These are phyloP conservation scores for Fomitopsis serialis DNA, from an alignment of 768 basidiomycete genomes.

Conservation along the genomic window DNA sequence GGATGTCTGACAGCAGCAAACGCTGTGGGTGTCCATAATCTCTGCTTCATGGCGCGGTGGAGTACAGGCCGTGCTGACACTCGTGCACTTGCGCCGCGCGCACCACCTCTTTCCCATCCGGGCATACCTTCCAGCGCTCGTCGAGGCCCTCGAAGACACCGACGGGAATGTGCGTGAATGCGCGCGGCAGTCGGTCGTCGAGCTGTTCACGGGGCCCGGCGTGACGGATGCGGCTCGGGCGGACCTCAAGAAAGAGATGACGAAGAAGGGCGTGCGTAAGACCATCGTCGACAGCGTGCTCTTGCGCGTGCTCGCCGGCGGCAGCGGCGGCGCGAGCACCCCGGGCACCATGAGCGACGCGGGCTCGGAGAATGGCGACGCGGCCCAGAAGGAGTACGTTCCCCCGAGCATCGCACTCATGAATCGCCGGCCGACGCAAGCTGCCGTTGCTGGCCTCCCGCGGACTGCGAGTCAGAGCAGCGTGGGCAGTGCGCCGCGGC, in stretches of 20 bases:
- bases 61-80: conserved; percentile 46
- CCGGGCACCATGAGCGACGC: conserved; percentile 46
- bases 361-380: conserved; percentile 57
- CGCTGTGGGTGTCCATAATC: not conserved
- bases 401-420: conserved; percentile 71
- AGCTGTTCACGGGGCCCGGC: conserved; percentile 78
- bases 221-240: conserved; percentile 85
- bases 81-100: conserved; percentile 67
- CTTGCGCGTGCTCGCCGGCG: conserved; percentile 50
- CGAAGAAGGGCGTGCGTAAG: conserved; percentile 82
- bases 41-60: not conserved
- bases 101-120: conserved; percentile 76
- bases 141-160: conserved; percentile 84
- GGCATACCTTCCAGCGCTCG: conserved; percentile 73
- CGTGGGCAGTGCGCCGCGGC: conserved; percentile 45
- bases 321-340: conserved; percentile 32
- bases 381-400: conserved; percentile 50
- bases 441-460: conserved; percentile 25
- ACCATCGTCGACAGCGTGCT: conserved; percentile 80
- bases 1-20: not conserved
- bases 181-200: conserved; percentile 73
- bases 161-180: conserved; percentile 88
- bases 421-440: conserved; percentile 37
- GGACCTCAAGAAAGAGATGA: conserved; percentile 90
- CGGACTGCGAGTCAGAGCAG: conserved; percentile 46